These are phyloP conservation scores for Aspergillus asperescens DNA, from an alignment of 495 filamentous ascomycete species.

Conservation along the genomic window DNA sequence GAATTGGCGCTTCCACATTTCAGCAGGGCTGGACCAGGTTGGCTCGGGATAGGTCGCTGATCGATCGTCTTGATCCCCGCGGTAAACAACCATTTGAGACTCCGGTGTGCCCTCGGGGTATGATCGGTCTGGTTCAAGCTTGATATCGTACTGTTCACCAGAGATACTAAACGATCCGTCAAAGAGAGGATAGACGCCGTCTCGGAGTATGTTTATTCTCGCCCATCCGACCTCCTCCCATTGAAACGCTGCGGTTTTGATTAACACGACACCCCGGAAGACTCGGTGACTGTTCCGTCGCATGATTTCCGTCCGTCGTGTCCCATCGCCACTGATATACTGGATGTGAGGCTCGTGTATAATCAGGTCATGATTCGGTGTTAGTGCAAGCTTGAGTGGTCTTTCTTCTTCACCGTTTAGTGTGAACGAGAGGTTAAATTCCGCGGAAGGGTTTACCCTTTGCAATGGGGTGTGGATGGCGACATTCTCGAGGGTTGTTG, in stretches of 20 bases:
- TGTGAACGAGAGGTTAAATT: constrained; percentile 7
- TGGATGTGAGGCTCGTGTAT: constrained; percentile 2
- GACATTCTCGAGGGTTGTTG: neutral
- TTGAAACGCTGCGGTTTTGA: neutral
- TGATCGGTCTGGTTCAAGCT: neutral
- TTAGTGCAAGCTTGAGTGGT: neutral
- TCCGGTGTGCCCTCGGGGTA: constrained; percentile 13
- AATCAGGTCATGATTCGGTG: constrained; percentile 14
- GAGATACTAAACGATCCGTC: constrained; percentile 73
- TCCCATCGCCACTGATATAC: neutral
- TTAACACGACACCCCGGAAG: constrained; percentile 3
- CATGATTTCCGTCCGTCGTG: neutral
- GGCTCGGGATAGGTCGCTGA: neutral
- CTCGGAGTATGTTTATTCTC: constrained; percentile 61
- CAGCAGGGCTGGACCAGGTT: constrained; percentile 16
- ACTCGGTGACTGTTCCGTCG: neutral
- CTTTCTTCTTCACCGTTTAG: neutral
- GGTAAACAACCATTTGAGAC: constrained; percentile 48
- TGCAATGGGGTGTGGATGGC: constrained; percentile 5
- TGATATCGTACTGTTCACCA: constrained; percentile 63
- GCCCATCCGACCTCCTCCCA: constrained; percentile 79
- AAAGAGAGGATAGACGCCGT: constrained; percentile 69
- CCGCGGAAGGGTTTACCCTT: neutral
- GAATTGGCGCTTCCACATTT: constrained; percentile 60
- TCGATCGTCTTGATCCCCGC: neutral